Base-by-base conservation (phyloP, 768 basidiomycete genomes). In the Pleurotus platypus region DNA sequence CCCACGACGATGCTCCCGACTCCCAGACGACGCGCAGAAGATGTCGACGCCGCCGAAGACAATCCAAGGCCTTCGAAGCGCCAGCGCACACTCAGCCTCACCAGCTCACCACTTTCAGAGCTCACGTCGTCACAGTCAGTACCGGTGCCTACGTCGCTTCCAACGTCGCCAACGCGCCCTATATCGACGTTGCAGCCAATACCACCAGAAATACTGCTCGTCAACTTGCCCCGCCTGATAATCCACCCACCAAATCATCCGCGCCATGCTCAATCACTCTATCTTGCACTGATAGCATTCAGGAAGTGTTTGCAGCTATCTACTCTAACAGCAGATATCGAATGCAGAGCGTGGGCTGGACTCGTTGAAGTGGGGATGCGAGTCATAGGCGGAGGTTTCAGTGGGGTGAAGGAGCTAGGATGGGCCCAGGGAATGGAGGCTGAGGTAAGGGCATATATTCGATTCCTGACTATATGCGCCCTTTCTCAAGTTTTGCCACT, bases 261-360 rank as follows among this genome's bases (percentile, higher is more conserved):
- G 13, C 65, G 74, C 26, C 83, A 91, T 64, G 61, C 77, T 0
- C 70, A 76, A 5, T 83, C 87, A 0, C 73, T 90, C 1, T 74
- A 72, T 20, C 62, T 89, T 4, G 85, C 89, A 0, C 65, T 83
- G 1, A 66, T 75, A 46, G 82, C 89, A 0, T 64, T 90, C 8
- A 70, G 80, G 45, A 78, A 75, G 61, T 88, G 85, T 66, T 73
- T 89, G 11, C 61, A 70, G 0, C 60, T 83, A 0, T 39, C 51
- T 1, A 73, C 76, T 11, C 72, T 90, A 1, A 78, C 83, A 4
- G 76, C 78, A 4, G 78, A 80, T 50, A 66, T 85, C 7, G 89
- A 90, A 62, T 90, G 87, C 64, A 74, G 83, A 6, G 87, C 87
- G 1, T 90, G 86, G 83, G 83, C 84, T 0, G 79, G 80, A 8